Evolutionary conservation across 768 basidiomycete genomes (phyloP).

Genomic region (Tricholoma saponaceum): DNA sequence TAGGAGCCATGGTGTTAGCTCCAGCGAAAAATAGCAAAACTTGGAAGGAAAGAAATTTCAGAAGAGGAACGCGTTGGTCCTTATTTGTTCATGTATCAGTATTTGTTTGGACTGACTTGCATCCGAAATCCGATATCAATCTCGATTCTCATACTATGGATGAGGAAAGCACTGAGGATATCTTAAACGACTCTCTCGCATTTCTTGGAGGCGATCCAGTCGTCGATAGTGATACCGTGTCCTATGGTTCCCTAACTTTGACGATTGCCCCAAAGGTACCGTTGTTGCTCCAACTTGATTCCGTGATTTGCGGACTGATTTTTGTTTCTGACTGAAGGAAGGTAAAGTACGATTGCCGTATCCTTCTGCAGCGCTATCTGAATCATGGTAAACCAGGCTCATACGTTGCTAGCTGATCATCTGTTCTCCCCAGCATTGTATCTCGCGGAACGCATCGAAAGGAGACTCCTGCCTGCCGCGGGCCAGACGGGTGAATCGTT

Average conservation of each 20-base stretch:
- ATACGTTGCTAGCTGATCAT: constrained; percentile 68
- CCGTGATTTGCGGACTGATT: not conserved
- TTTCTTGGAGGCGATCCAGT: constrained; percentile 45
- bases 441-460: constrained; percentile 63
- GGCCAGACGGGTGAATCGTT: constrained; percentile 35
- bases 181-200: constrained; percentile 47
- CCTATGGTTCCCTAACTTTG: constrained; percentile 51
- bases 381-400: constrained; percentile 41
- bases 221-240: constrained; percentile 39
- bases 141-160: no score
- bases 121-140: not conserved
- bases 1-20: constrained; percentile 32
- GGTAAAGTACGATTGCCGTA: constrained; percentile 45
- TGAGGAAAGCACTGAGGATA: constrained; percentile 38
- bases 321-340: constrained; percentile 33
- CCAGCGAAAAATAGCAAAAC: not conserved
- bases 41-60: not conserved
- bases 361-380: constrained; percentile 3
- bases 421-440: constrained; percentile 68
- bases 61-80: constrained; percentile 27
- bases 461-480: constrained; percentile 39
- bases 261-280: constrained; percentile 58
- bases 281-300: not conserved
- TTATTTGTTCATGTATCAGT: constrained; percentile 23
- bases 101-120: not conserved